Evolutionary conservation across 768 basidiomycete genomes (phyloP), one percentile per base, ranked within the genome.

Genomic region (Fibroporia radiculosa): DNA sequence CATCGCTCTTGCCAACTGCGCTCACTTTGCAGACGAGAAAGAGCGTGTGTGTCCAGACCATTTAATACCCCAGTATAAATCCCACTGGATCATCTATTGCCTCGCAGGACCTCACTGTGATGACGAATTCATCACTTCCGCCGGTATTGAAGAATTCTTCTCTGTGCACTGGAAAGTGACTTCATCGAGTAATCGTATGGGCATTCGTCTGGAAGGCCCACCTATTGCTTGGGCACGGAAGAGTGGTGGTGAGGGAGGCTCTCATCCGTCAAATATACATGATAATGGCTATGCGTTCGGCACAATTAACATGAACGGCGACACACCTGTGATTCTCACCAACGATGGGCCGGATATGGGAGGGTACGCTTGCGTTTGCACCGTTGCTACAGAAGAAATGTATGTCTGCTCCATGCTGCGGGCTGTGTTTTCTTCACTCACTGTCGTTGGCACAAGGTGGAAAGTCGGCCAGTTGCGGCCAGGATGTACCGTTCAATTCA

Each of bases 241-340:
- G 4, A 74, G 65, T 33, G 82, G 82, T 11, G 81, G 81, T 0
- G 74, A 82, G 48, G 83, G 82, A 1, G 82, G 82, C 0, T 74
- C 76, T 13, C 83, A 84, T 53, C 80, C 81, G 0, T 75, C 74
- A 31, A 84, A 84, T 49, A 78, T 82, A 27, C 67, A 81, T 16
- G 77, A 81, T 47, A 79, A 78, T 36, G 76, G 72, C 3, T 81
- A 82, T 50, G 71, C 72, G 0, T 55, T 64, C 19, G 79, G 78
- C 4, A 65, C 72, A 1, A 52, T 82, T 47, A 82, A 82, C 51
- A 46, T 82, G 42, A 84, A 84, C 51, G 82, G 82, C 1, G 82
- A 84, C 54, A 82, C 79, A 0, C 81, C 83, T 0, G 78, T 83
- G 2, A 73, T 82, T n/a, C 61, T 82, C 40, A 70, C 71, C 3